These are phyloP conservation scores for Gossypium turneri DNA, from an alignment of 345 rosid species.

Conservation along the genomic window DNA sequence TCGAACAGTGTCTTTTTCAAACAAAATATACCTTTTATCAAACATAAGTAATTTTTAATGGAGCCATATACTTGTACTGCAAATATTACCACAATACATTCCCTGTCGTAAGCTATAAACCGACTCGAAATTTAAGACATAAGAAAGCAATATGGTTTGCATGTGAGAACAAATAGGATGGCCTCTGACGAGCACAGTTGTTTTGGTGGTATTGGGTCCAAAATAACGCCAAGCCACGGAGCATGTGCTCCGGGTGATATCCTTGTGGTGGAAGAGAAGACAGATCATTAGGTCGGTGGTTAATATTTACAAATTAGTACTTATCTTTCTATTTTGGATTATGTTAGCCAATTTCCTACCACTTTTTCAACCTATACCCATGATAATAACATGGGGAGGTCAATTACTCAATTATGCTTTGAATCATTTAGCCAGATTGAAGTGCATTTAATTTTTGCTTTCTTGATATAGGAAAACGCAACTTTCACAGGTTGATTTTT, in stretches of 20 bases:
- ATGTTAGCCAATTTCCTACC: neutral
- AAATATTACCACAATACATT: no score
- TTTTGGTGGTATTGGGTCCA: neutral
- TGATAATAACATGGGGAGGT: neutral
- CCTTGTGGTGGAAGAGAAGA: neutral
- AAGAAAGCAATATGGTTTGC: neutral
- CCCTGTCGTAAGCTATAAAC: neutral
- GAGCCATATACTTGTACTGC: neutral
- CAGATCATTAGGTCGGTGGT: conserved; percentile 20
- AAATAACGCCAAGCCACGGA: neutral
- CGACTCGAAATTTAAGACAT: neutral
- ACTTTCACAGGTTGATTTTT: neutral
- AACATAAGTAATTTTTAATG: no score
- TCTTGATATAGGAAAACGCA: neutral
- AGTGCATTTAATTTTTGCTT: neutral
- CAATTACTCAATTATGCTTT: neutral
- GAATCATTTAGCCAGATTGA: neutral
- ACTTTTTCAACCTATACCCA: neutral
- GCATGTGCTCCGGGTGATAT: neutral
- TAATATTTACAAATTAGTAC: neutral
- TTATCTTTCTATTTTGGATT: neutral
- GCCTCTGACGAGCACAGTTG: neutral
- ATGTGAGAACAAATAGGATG: neutral
- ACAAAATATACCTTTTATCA: neutral
- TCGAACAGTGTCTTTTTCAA: neutral